A percentile compares a stretch with the other conserved stretches of the same genome.
phyloP scores from a whole-genome alignment of 495 filamentous ascomycete genomes.

The Podospora pseudopauciseta region DNA sequence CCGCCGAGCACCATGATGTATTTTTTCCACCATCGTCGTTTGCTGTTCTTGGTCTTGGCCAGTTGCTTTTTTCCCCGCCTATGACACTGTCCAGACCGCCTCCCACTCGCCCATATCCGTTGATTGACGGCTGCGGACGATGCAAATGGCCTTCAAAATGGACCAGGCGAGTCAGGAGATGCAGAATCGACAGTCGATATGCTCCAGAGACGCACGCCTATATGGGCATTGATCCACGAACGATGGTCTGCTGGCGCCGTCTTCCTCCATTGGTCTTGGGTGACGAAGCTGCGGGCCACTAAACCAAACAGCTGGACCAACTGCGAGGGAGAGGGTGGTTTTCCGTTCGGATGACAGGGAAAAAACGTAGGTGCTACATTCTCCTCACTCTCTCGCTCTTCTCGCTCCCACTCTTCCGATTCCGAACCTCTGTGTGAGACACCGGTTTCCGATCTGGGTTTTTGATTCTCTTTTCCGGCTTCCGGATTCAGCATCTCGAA shows the following conservation, averaged over 20 bases:
- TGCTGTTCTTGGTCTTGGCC: background rate
- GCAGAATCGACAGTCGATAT: background rate
- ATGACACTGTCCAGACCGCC: background rate
- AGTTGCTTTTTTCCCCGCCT: background rate
- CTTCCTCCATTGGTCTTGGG: constrained; percentile 5
- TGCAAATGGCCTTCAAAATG: background rate
- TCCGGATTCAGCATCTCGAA: background rate
- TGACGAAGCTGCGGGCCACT: constrained; percentile 3
- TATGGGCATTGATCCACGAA: background rate
- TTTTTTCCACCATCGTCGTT: background rate
- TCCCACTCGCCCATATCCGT: background rate
- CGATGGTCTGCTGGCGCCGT: background rate
- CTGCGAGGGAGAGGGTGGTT: background rate
- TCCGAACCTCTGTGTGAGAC: constrained; percentile 1
- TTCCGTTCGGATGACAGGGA: background rate
- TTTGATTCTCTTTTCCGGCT: background rate
- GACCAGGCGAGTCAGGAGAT: background rate
- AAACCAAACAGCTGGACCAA: constrained; percentile 5
- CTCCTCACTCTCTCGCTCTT: background rate
- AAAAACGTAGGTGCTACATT: background rate
- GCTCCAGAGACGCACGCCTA: background rate
- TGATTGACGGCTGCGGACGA: background rate
- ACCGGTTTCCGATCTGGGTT: constrained; percentile 3
- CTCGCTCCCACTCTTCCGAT: constrained; percentile 3
- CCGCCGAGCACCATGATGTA: background rate